Percentiles rank a stretch among this genome's conserved stretches.
Conservation (phyloP, 768 basidiomycete species). For the Cantharellus anzutake region DNA sequence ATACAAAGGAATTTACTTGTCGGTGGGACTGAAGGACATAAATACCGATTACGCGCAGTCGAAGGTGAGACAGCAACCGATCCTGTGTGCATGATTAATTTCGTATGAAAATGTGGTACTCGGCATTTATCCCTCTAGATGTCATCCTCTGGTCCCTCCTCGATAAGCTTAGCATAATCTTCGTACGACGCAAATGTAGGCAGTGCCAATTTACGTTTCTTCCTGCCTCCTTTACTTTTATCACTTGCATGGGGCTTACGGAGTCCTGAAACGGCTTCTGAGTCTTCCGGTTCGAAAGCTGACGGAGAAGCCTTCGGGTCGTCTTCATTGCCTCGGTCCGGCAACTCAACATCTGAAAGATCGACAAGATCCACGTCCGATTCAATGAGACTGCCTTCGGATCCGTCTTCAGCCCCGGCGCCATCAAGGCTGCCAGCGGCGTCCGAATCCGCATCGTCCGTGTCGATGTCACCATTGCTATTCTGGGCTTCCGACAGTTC, state of each 20-base stretch:
- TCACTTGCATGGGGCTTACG: constrained; percentile 23
- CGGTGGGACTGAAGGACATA: too few relatives aligned
- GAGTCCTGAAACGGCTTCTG: constrained; percentile 23
- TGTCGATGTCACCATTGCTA: constrained; percentile 15
- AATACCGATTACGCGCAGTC: too few relatives aligned
- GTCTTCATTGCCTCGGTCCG: constrained; percentile 22
- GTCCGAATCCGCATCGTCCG: constrained; percentile 15
- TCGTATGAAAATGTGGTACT: too few relatives aligned
- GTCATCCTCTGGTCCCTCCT: constrained; percentile 53
- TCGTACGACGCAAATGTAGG: constrained; percentile 80
- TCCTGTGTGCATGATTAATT: too few relatives aligned
- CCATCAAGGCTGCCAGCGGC: constrained; percentile 15
- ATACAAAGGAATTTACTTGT: too few relatives aligned
- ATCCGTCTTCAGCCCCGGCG: constrained; percentile 22
- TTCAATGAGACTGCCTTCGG: constrained; percentile 25
- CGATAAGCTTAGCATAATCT: constrained; percentile 71
- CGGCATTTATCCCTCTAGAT: constrained; percentile 13
- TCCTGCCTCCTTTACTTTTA: constrained; percentile 18
- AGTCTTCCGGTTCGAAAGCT: constrained; percentile 36
- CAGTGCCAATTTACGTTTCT: constrained; percentile 50
- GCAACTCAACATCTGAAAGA: constrained; percentile 10
- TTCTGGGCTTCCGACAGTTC: constrained; percentile 5
- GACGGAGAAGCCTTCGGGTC: constrained; percentile 32
- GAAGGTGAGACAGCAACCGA: too few relatives aligned
- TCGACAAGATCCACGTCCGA: constrained; percentile 20